phyloP scores from a whole-genome alignment of 371 early-diverging fungal genomes.

The Mycotypha africana region DNA sequence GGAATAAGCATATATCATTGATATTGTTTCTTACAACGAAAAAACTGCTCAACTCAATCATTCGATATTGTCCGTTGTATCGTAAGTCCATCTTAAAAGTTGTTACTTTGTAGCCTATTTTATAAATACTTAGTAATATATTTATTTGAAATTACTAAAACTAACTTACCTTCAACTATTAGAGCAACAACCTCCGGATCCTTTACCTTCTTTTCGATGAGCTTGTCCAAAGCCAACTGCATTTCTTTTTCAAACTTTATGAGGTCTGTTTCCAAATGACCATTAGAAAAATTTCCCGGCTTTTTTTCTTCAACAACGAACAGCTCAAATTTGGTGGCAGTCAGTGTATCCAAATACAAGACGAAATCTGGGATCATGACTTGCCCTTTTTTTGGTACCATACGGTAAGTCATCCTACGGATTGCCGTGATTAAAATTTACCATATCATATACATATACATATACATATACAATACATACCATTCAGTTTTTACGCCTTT shows the following conservation, averaged over 20 bases:
- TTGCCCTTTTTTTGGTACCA: no score
- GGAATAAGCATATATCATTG: constrained; percentile 2
- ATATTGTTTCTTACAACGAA: not conserved
- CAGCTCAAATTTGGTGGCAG: constrained; percentile 10
- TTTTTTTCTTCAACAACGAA: constrained; percentile 12
- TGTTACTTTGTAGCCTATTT: constrained; percentile 3
- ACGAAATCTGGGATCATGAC: constrained; percentile 12
- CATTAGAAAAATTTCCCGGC: constrained; percentile 8
- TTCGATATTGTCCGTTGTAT: constrained; percentile 1
- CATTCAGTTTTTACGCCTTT: constrained; percentile 1
- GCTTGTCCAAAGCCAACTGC: constrained; percentile 9
- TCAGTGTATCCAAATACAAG: constrained; percentile 5
- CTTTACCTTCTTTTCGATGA: constrained; percentile 8
- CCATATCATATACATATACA: no score
- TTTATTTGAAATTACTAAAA: no score
- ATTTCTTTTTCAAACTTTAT: constrained; percentile 11
- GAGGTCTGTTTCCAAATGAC: constrained; percentile 5
- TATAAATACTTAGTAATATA: not conserved
- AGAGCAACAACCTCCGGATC: constrained; percentile 11
- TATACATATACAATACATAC: constrained; percentile 2
- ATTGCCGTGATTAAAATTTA: no score
- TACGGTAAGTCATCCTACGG: constrained; percentile 9
- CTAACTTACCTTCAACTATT: constrained; percentile 6
- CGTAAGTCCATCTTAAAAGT: constrained; percentile 6
- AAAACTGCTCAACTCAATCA: constrained; percentile 2